Evolutionary conservation across 2,329 filamentous ascomycete species (phyloP).

Genomic region (Annulohypoxylon truncatum): DNA sequence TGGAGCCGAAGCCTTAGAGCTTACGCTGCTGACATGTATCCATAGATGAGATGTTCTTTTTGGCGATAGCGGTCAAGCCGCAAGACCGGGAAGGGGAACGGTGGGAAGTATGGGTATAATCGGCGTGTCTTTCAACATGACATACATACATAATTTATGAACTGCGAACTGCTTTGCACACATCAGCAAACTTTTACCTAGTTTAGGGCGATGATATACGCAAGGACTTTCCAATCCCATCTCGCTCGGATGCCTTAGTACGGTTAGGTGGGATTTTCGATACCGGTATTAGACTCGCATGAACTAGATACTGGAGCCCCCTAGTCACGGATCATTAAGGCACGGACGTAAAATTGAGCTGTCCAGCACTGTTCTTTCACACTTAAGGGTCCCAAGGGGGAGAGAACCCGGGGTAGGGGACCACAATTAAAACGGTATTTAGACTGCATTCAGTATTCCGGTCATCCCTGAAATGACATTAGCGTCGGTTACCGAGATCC

Average conservation of each 20-base stretch:
- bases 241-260: not conserved
- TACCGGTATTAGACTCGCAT: conserved; percentile 31
- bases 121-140: conserved; percentile 10
- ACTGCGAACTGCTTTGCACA: not conserved
- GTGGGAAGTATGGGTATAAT: not conserved
- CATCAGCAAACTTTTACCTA: conserved; percentile 8
- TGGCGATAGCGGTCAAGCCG: conserved; percentile 29
- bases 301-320: conserved; percentile 16
- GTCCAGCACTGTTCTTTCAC: not conserved
- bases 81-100: not conserved
- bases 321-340: conserved; percentile 11
- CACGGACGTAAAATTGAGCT: conserved; percentile 19
- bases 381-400: conserved; percentile 14
- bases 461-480: conserved; percentile 4
- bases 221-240: conserved; percentile 5
- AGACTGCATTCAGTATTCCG: conserved; percentile 2
- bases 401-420: conserved; percentile 8
- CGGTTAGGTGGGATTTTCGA: not conserved
- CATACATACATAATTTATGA: conserved; percentile 18
- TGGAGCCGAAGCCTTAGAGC: conserved; percentile 37
- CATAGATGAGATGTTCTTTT: no score
- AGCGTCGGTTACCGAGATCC: conserved; percentile 13
- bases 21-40: conserved; percentile 32
- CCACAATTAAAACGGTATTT: conserved; percentile 4
- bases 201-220: conserved; percentile 5